Evolutionary conservation across 2,329 filamentous ascomycete genomes (phyloP).

Genomic region (Fusarium napiforme): DNA sequence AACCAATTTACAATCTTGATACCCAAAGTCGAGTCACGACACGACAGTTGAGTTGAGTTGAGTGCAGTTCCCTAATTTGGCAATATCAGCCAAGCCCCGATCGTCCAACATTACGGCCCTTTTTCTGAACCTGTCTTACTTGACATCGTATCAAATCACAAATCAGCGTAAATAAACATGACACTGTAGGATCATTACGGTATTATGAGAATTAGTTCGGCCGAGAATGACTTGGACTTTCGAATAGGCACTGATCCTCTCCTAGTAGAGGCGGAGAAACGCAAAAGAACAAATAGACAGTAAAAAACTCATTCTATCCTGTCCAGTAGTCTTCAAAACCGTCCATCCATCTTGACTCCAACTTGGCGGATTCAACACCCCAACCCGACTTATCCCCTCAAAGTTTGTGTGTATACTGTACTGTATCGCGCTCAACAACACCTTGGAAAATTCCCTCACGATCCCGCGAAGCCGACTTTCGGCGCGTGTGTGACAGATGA

Average conservation of each 20-base stretch:
- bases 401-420: constrained; percentile 1
- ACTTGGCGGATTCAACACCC: constrained; percentile 34
- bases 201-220: not conserved
- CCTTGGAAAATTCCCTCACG: constrained; percentile 28
- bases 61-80: constrained; percentile 2
- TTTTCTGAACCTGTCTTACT: constrained; percentile 22
- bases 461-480: constrained; percentile 12
- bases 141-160: constrained; percentile 5
- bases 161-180: not conserved
- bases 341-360: constrained; percentile 40
- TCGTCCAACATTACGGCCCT: constrained; percentile 16
- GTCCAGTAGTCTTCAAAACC: constrained; percentile 27
- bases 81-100: constrained; percentile 14
- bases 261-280: not conserved
- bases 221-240: constrained; percentile 3
- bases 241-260: constrained; percentile 16
- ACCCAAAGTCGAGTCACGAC: not conserved
- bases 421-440: constrained; percentile 29
- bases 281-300: not conserved
- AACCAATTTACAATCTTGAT: not conserved
- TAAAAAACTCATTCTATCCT: constrained; percentile 6
- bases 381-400: constrained; percentile 18
- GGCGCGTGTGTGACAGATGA: not conserved
- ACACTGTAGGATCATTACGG: not conserved
- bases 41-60: not conserved